Percentiles rank a stretch among this genome's conserved stretches.
Conservation (phyloP, 2,329 filamentous ascomycete genomes). For the Escovopsis sp. region DNA sequence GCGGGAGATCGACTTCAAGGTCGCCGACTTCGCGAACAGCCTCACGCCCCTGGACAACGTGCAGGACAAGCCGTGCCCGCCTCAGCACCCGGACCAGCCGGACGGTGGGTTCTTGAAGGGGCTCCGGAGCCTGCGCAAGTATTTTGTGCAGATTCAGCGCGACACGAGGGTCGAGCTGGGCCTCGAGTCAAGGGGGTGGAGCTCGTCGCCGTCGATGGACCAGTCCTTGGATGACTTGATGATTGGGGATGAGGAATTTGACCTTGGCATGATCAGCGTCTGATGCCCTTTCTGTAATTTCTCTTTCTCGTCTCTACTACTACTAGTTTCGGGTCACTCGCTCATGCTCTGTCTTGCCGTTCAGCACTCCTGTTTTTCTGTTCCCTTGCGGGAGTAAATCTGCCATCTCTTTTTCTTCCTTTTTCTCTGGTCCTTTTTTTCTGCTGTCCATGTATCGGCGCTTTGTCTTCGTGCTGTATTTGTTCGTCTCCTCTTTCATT, state of each 20-base stretch:
- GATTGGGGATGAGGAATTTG: conserved; percentile 13
- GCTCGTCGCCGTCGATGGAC: neutral
- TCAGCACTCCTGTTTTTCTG: neutral
- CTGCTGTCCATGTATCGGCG: too few species aligned
- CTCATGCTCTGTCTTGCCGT: too few species aligned
- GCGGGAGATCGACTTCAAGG: conserved; percentile 74
- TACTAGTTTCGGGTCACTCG: too few species aligned
- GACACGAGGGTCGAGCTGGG: conserved; percentile 48
- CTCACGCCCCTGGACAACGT: conserved; percentile 71
- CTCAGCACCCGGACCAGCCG: conserved; percentile 61
- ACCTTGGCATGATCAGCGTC: conserved; percentile 19
- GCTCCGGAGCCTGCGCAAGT: conserved; percentile 59
- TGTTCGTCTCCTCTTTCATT: too few species aligned
- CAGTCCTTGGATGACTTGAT: conserved; percentile 3
- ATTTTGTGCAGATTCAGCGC: conserved; percentile 75
- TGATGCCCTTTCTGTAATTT: conserved; percentile 10
- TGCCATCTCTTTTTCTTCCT: neutral
- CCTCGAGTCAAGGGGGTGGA: conserved; percentile 21
- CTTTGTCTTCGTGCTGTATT: too few species aligned
- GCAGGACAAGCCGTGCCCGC: conserved; percentile 54
- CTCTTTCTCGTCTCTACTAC: neutral
- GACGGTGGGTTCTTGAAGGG: conserved; percentile 85
- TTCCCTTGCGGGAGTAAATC: neutral
- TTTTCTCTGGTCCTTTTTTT: too few species aligned
- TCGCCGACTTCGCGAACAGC: conserved; percentile 97